phyloP scores from a whole-genome alignment of 352 stramenopile species.

The Phytophthora multivora region DNA sequence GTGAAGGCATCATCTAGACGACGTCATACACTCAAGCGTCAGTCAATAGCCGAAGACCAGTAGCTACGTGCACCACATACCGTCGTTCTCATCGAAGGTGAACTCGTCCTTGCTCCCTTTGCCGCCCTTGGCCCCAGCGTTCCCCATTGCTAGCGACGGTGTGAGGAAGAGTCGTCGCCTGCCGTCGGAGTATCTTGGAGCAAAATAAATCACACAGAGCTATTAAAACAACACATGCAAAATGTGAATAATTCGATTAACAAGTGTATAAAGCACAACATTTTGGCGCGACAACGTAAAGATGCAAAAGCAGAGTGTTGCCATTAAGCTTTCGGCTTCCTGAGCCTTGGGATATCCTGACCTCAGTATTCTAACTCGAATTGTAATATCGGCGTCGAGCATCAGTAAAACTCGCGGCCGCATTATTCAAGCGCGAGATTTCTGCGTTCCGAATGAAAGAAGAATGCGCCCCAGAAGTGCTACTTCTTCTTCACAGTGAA shows the following conservation, averaged over 20 bases:
- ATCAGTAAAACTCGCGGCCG: conserved; percentile 19
- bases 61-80: conserved; percentile 15
- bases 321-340: no score
- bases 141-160: conserved; percentile 42
- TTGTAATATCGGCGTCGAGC: conserved; percentile 7
- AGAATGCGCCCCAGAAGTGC: no score
- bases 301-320: no score
- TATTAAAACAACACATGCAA: neutral
- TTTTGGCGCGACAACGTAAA: no score
- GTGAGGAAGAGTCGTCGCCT: conserved; percentile 9
- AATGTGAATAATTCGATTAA: no score
- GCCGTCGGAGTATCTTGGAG: neutral
- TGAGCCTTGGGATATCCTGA: no score
- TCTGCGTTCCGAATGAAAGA: no score
- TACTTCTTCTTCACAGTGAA: no score
- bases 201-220: neutral
- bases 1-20: conserved; percentile 86
- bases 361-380: conserved; percentile 17
- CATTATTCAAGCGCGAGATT: no score
- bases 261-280: no score
- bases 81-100: conserved; percentile 74
- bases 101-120: conserved; percentile 85
- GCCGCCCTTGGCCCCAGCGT: conserved; percentile 47
- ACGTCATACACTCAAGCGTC: neutral
- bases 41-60: neutral